These are phyloP conservation scores for Mortierella sp. DNA, from an alignment of 371 early-diverging fungal species.

Conservation along the genomic window DNA sequence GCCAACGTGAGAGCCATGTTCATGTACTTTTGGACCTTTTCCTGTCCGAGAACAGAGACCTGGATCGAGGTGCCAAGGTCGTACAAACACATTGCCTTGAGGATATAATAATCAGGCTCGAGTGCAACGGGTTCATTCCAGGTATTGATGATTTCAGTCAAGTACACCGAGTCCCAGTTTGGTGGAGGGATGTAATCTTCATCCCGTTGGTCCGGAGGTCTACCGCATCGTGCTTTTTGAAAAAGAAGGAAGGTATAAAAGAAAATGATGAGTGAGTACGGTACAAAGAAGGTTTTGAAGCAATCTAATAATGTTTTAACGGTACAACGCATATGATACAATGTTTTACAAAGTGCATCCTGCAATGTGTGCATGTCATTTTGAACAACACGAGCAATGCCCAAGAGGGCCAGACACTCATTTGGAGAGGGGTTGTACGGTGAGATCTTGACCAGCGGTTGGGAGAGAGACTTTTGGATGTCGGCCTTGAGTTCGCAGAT, in stretches of 20 bases:
- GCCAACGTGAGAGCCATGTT: conserved; percentile 28
- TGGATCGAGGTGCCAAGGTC: conserved; percentile 21
- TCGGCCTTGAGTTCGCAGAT: neutral
- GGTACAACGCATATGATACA: neutral
- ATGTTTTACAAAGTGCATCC: conserved; percentile 14
- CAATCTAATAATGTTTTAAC: neutral
- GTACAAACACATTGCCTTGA: conserved; percentile 30
- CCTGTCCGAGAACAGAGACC: conserved; percentile 22
- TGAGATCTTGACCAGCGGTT: neutral
- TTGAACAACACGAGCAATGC: conserved; percentile 15
- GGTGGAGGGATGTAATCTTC: conserved; percentile 21
- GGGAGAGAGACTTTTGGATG: conserved; percentile 8
- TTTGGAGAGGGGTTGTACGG: neutral
- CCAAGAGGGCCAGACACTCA: conserved; percentile 13
- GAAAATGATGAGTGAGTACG: neutral
- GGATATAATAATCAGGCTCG: conserved; percentile 32
- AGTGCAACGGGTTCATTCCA: conserved; percentile 37
- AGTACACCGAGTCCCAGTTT: conserved; percentile 33
- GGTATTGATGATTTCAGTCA: neutral
- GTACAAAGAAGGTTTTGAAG: neutral
- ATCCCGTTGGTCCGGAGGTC: conserved; percentile 42
- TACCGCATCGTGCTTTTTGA: conserved; percentile 15
- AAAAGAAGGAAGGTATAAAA: neutral
- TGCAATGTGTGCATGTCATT: conserved; percentile 30
- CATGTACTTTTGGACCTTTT: conserved; percentile 21